These are phyloP conservation scores for Atractiella rhizophila DNA, from an alignment of 768 basidiomycete species.

Conservation along the genomic window DNA sequence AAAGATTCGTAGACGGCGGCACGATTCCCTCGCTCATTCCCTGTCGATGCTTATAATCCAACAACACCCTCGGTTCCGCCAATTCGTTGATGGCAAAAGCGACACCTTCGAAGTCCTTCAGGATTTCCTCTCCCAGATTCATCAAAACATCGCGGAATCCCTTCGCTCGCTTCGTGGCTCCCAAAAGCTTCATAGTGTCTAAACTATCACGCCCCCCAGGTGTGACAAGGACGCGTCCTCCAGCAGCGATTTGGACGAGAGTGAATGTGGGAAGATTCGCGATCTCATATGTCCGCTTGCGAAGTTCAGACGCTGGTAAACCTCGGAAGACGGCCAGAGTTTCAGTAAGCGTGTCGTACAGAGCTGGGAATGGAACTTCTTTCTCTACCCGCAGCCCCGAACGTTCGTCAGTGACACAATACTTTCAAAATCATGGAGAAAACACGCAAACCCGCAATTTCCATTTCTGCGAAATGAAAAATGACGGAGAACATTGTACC, in stretches of 20 bases:
- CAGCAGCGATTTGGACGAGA: slow-evolving; percentile 3
- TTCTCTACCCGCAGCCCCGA: too few relatives aligned
- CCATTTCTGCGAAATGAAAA: background rate
- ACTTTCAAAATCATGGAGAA: background rate
- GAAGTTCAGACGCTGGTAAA: slow-evolving; percentile 2
- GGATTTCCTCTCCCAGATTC: slow-evolving; percentile 6
- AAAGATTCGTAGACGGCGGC: too few relatives aligned
- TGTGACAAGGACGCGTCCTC: too few relatives aligned
- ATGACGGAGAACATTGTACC: background rate
- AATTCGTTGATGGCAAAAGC: slow-evolving; percentile 7
- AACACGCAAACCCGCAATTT: background rate
- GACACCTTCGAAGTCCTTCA: slow-evolving; percentile 4
- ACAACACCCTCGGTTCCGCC: slow-evolving; percentile 6
- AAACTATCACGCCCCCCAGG: too few relatives aligned
- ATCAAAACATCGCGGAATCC: too few relatives aligned
- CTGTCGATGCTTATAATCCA: too few relatives aligned
- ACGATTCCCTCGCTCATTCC: too few relatives aligned
- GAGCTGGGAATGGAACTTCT: too few relatives aligned
- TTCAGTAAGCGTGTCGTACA: too few relatives aligned
- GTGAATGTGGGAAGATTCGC: slow-evolving; percentile 6
- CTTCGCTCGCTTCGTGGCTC: slow-evolving; percentile 4
- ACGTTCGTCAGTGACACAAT: too few relatives aligned
- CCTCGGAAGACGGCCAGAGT: too few relatives aligned
- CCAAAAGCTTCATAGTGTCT: slow-evolving; percentile 4
- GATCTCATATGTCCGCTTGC: slow-evolving; percentile 3